Evolutionary conservation across 2,329 filamentous ascomycete genomes (phyloP).

Genomic region (Verticillium klebahnii): DNA sequence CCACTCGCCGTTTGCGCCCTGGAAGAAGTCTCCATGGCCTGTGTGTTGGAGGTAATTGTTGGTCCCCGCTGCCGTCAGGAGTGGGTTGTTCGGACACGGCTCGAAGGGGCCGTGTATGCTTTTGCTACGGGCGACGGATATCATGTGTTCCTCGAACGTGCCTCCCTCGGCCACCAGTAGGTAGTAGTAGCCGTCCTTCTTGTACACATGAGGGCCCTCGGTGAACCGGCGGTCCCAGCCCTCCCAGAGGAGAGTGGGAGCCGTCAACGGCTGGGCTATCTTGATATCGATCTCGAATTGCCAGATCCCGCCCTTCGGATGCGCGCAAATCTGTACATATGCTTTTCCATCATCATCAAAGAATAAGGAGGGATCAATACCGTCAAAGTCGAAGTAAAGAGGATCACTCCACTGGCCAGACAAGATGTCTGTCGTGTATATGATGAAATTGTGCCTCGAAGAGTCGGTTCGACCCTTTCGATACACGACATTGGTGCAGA

Average conservation of each 20-base stretch:
- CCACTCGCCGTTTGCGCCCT: slow-evolving; percentile 33
- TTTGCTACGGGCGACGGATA: slow-evolving; percentile 28
- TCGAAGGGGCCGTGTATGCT: slow-evolving; percentile 31
- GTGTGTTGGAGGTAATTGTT: slow-evolving; percentile 23
- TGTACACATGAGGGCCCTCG: slow-evolving; percentile 38
- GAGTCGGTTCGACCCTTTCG: neutral
- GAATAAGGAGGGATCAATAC: slow-evolving; percentile 43
- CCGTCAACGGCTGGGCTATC: neutral
- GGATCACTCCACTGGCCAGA: slow-evolving; percentile 20
- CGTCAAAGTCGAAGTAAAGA: slow-evolving; percentile 30
- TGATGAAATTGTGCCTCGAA: slow-evolving; percentile 15
- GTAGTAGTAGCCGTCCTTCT: slow-evolving; percentile 40
- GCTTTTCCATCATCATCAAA: slow-evolving; percentile 31
- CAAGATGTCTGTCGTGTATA: slow-evolving; percentile 16
- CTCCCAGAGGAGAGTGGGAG: neutral
- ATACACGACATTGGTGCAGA: slow-evolving; percentile 16
- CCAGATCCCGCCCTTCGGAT: slow-evolving; percentile 12
- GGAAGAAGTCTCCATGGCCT: slow-evolving; percentile 27
- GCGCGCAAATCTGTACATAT: slow-evolving; percentile 21
- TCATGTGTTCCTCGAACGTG: slow-evolving; percentile 30
- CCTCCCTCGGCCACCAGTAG: slow-evolving; percentile 45
- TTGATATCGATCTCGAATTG: slow-evolving; percentile 10
- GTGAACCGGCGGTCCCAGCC: slow-evolving; percentile 3
- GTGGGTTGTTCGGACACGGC: slow-evolving; percentile 28
- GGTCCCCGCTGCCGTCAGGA: slow-evolving; percentile 27